Conservation (phyloP, 2,329 filamentous ascomycete species). For the Botrytis cinerea region DNA sequence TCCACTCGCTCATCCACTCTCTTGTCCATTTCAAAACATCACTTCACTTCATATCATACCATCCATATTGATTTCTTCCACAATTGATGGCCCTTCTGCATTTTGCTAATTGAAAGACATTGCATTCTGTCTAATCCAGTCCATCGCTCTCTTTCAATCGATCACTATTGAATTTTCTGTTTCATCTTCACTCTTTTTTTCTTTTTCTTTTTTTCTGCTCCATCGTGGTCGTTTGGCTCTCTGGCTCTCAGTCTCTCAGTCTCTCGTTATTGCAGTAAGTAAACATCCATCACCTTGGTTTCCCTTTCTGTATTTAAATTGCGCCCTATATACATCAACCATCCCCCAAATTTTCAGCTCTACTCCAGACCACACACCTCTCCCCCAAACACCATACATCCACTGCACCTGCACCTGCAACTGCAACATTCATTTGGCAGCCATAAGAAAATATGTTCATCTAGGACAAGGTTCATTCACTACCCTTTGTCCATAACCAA, state of each 20-base stretch:
- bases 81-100: neutral
- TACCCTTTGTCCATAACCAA: neutral
- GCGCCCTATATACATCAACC: conserved; percentile 22
- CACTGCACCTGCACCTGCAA: neutral
- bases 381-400: neutral
- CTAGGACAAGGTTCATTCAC: conserved; percentile 7
- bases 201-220: neutral
- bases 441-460: neutral
- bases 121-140: neutral
- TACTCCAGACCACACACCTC: neutral
- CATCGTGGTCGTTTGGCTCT: neutral
- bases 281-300: neutral
- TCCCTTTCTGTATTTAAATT: conserved; percentile 16
- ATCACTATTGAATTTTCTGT: conserved; percentile 11
- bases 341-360: neutral
- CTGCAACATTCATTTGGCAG: neutral
- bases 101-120: neutral
- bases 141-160: neutral
- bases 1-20: neutral
- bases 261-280: conserved; percentile 11
- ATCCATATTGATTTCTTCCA: neutral
- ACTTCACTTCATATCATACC: neutral
- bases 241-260: neutral
- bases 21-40: neutral
- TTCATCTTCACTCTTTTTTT: neutral